Evolutionary conservation across 305 asterid species (phyloP), one percentile per base, ranked within the genome.

Genomic region (Plantago coronopus): DNA sequence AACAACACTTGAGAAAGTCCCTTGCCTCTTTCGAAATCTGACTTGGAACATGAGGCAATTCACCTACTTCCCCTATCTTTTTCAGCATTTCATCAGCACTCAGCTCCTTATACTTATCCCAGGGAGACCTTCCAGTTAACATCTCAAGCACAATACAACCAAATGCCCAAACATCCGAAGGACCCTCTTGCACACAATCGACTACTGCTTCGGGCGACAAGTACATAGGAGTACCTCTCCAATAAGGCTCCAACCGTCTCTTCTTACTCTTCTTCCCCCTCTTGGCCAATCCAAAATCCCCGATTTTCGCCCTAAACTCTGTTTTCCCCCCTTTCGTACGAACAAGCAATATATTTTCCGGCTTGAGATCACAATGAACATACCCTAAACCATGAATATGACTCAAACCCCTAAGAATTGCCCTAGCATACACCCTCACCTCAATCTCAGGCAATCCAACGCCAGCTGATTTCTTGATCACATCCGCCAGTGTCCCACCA

Each of bases 291-390:
- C 97, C 97, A 19, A 90, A 90, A 79, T 90, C 97, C 27, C 86
- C 91, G 31, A 90, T 81, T 67, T 87, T 90, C 1, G 91, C 87
- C 78, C 81, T 69, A 57, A 71, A 79, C 17, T 67, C 72, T 49
- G 45, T 17, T 34, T 48, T 17, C 17, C 59, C 79, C 17, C 53
- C 48, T 7, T 27, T 65, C 4, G 50, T 74, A 11, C 59, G 71
- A 19, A 87, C 77, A 19, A 90, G 83, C 74, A 90, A 49, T 2
- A 90, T 56, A 58, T 90, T 87, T 4, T 87, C 95, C 20, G 97
- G 97, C 70, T 90, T 90, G 66, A 90, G 68, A 79, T 90, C 97
- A 23, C 97, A 87, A 77, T 90, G 97, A 61, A 90, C 95, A 66
- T 85, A 90, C 15, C 96, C 94, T n/a, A 62, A 58, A 3, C 57